Evolutionary conservation across 306 rosid genomes (phyloP), one percentile per base, ranked within the genome.

Genomic region (Casuarina cunninghamiana): DNA sequence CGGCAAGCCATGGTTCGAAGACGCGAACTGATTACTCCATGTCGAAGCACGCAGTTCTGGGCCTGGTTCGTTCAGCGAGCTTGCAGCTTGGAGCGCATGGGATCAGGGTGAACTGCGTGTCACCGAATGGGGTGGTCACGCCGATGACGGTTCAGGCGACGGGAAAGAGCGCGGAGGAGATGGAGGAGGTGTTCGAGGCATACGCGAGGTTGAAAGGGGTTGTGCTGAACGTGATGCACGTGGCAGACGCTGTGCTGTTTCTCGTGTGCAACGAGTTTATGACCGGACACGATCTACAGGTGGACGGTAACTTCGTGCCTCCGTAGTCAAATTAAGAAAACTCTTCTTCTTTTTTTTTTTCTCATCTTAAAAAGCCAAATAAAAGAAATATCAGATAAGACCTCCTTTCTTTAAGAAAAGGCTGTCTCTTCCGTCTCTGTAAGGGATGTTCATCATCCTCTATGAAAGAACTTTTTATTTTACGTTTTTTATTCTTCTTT

Each of bases 41-140:
- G 88, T 78, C 88, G 17, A 89, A 90, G 85, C 90, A 90, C 8
- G 90, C 86, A 0, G 84, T 90, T 68, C 3, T 86, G 8, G 91
- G 91, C 8, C 26, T 90, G 74, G 72, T 86, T 61, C 44, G 88
- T 1, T 53, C 83, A 2, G 85, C 89, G 19, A 88, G 94, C 48
- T 6, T 77, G 65, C 94, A 86, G 63, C 84, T 88, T 0, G 88
- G 78, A 44, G 79, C 5, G 38, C 49, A 78, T 4, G 91, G 90
- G 3, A 83, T 90, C 1, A 84, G 90, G 38, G 94, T 88, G 71
- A 90, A 90, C 48, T 74, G 80, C 54, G 87, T 88, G 8, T 90
- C 91, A 2, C 90, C 94, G 2, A 77, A 53, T 39, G 88, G 62
- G 1, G 0, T 88, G 6, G 88, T 82, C 26, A 90, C 89, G 43